phyloP scores from a whole-genome alignment of 805 yeast genomes.

The Naumovozyma castellii region DNA sequence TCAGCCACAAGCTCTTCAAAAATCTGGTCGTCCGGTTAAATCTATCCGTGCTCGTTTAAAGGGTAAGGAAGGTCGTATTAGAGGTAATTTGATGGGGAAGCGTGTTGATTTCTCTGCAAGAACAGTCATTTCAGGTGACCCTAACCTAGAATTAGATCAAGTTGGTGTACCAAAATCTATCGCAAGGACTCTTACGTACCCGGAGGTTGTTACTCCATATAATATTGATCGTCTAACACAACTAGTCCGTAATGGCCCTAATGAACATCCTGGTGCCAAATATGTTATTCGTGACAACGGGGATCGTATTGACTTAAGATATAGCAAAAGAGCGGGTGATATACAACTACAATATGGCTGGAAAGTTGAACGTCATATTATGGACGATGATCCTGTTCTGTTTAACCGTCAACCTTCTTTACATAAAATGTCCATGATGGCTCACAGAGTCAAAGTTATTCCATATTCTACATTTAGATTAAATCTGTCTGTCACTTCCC shows the following conservation, averaged over 20 bases:
- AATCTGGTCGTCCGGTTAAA: conserved; percentile 97
- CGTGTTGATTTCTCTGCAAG: conserved; percentile 99
- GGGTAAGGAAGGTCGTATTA: conserved; percentile 98
- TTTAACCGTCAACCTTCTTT: conserved; percentile 98
- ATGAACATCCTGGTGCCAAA: conserved; percentile 99
- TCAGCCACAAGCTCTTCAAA: conserved; percentile 97
- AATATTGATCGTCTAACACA: conserved; percentile 90
- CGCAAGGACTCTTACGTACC: conserved; percentile 91
- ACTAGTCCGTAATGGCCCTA: conserved; percentile 93
- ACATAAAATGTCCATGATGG: conserved; percentile 99
- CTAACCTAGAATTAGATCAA: conserved; percentile 92
- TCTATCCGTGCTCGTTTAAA: conserved; percentile 98
- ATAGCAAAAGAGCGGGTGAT: conserved; percentile 97
- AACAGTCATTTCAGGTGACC: conserved; percentile 98
- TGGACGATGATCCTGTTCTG: conserved; percentile 95
- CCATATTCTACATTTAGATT: conserved; percentile 96
- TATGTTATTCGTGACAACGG: conserved; percentile 97
- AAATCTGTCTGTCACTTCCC: conserved; percentile 94
- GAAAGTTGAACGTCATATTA: conserved; percentile 97
- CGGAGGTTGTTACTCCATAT: conserved; percentile 96
- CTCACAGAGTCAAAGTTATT: conserved; percentile 96
- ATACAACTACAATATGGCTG: conserved; percentile 96
- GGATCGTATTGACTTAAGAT: conserved; percentile 94
- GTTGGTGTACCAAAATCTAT: conserved; percentile 98
- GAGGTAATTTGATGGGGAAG: conserved; percentile 99